phyloP scores from a whole-genome alignment of 495 filamentous ascomycete species.

The Penicillium parvum region DNA sequence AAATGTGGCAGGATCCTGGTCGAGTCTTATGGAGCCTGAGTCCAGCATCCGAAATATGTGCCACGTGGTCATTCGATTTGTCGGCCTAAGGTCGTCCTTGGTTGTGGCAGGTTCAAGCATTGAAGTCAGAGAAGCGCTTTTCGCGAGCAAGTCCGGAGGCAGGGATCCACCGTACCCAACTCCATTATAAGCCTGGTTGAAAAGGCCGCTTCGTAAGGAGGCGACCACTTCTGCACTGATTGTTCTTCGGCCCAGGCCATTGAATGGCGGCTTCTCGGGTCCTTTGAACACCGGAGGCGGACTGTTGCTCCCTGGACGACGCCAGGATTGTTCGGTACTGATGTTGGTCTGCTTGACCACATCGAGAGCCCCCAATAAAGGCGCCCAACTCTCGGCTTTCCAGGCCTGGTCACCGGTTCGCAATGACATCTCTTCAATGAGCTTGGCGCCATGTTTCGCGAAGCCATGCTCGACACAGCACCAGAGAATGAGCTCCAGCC shows the following conservation, averaged over 20 bases:
- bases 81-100: slow-evolving; percentile 19
- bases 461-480: slow-evolving; percentile 61
- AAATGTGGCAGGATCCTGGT: slow-evolving; percentile 38
- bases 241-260: slow-evolving; percentile 45
- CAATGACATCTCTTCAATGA: slow-evolving; percentile 41
- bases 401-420: slow-evolving; percentile 30
- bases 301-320: slow-evolving; percentile 21
- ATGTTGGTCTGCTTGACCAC: slow-evolving; percentile 32
- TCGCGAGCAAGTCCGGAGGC: slow-evolving; percentile 18
- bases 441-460: slow-evolving; percentile 46
- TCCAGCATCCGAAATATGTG: slow-evolving; percentile 51
- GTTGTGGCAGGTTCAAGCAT: slow-evolving; percentile 20
- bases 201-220: slow-evolving; percentile 49
- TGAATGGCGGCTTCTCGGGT: slow-evolving; percentile 26
- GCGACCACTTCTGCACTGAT: slow-evolving; percentile 57
- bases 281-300: slow-evolving; percentile 13
- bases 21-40: slow-evolving; percentile 35
- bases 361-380: slow-evolving; percentile 25
- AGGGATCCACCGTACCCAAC: slow-evolving; percentile 25
- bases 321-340: slow-evolving; percentile 33
- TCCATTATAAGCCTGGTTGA: slow-evolving; percentile 36
- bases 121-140: slow-evolving; percentile 20
- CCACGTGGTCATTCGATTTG: slow-evolving; percentile 39
- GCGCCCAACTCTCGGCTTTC: slow-evolving; percentile 38
- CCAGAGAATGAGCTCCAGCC: slow-evolving; percentile 66